A percentile compares a stretch with the other conserved stretches of the same genome.
Evolutionary conservation across 2,329 filamentous ascomycete species (phyloP).

Genomic region (Colletotrichum theobromicola): DNA sequence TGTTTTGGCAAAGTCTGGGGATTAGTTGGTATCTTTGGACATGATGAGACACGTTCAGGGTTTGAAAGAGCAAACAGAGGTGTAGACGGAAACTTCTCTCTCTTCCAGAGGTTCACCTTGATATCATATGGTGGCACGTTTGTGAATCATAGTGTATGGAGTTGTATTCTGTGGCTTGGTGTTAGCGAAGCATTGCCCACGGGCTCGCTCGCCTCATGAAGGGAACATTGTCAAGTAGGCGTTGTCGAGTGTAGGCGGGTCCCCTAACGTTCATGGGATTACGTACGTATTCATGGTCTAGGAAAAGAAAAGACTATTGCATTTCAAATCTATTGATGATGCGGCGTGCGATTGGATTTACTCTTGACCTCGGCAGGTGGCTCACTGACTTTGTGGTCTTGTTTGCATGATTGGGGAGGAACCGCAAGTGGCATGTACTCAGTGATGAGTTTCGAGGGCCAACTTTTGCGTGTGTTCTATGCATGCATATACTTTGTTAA

Average conservation of each 20-base stretch:
- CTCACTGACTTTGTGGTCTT: neutral
- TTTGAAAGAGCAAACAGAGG: neutral
- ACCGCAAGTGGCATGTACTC: neutral
- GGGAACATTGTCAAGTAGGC: conserved; percentile 8
- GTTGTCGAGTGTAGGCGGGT: conserved; percentile 1
- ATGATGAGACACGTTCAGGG: neutral
- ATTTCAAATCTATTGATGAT: neutral
- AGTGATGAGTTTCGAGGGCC: neutral
- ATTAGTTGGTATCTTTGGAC: neutral
- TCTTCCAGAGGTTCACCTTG: conserved; percentile 4
- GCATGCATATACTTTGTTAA: neutral
- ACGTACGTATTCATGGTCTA: neutral
- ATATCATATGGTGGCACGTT: conserved; percentile 5
- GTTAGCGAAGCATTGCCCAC: conserved; percentile 17
- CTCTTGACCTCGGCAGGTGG: neutral
- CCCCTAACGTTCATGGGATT: conserved; percentile 3
- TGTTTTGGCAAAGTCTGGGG: neutral
- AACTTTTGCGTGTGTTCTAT: neutral
- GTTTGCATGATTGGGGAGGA: neutral
- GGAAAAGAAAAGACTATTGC: conserved; percentile 1
- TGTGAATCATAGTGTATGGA: conserved; percentile 22
- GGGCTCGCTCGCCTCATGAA: conserved; percentile 20
- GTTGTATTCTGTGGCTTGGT: conserved; percentile 23
- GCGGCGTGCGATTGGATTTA: neutral
- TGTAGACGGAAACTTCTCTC: neutral